Percentiles rank a stretch among this genome's conserved stretches.
Conservation (phyloP, 2,329 filamentous ascomycete genomes). For the Amauroascus verrucosus region DNA sequence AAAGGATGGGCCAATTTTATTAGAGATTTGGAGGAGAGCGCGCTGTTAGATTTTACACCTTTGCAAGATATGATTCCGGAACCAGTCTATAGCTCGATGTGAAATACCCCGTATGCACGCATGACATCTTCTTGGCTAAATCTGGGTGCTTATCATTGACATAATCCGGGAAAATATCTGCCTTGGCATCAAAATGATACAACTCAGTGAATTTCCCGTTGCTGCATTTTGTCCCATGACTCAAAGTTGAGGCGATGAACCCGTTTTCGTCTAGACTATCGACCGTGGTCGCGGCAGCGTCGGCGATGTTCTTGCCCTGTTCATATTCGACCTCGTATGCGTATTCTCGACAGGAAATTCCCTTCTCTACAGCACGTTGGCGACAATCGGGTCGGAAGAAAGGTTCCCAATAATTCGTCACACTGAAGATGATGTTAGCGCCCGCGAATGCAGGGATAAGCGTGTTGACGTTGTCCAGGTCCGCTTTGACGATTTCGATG, state of each 20-base stretch:
- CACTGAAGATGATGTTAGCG: slow-evolving; percentile 41
- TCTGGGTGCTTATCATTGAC: slow-evolving; percentile 34
- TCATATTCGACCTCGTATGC: slow-evolving; percentile 28
- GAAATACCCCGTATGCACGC: slow-evolving; percentile 44
- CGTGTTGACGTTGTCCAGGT: slow-evolving; percentile 29
- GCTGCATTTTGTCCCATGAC: slow-evolving; percentile 41
- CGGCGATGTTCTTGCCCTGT: slow-evolving; percentile 32
- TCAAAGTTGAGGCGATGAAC: slow-evolving; percentile 45
- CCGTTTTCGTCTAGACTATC: slow-evolving; percentile 39
- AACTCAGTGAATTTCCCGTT: slow-evolving; percentile 39
- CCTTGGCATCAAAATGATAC: slow-evolving; percentile 43
- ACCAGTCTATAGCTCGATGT: slow-evolving; percentile 41
- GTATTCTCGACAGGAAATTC: slow-evolving; percentile 36
- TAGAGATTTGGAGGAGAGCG: background rate
- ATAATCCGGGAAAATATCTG: slow-evolving; percentile 40
- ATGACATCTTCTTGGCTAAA: slow-evolving; percentile 41
- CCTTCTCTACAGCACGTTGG: slow-evolving; percentile 29
- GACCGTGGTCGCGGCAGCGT: slow-evolving; percentile 31
- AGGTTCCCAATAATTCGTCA: slow-evolving; percentile 41
- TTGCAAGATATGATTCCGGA: slow-evolving; percentile 39
- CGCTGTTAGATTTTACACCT: slow-evolving; percentile 27
- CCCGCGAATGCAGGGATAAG: slow-evolving; percentile 33
- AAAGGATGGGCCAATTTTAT: no score
- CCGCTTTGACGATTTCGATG: slow-evolving; percentile 21
- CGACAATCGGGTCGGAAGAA: slow-evolving; percentile 36